Evolutionary conservation across 1,139 yeast species (phyloP).

Genomic region (Taphrina pruni): DNA sequence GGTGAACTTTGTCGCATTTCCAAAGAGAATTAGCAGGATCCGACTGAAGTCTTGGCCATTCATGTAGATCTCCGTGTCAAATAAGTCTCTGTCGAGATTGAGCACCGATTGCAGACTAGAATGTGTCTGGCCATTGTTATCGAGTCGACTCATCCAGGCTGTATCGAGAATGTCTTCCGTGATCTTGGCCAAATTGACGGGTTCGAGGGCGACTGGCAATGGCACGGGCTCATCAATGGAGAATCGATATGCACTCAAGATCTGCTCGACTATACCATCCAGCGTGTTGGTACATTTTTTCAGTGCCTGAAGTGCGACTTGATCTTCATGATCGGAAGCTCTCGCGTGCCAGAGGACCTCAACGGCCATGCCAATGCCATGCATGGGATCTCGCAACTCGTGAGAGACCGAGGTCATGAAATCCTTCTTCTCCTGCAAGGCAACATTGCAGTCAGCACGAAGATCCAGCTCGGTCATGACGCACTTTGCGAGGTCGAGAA

Average conservation of each 20-base stretch:
- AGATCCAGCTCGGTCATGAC: slow-evolving; percentile 25
- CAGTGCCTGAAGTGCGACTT: slow-evolving; percentile 11
- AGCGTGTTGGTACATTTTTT: slow-evolving; percentile 27
- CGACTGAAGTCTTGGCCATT: slow-evolving; percentile 59
- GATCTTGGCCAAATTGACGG: slow-evolving; percentile 9
- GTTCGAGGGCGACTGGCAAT: not conserved
- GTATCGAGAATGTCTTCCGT: slow-evolving; percentile 23
- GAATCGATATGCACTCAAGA: slow-evolving; percentile 7
- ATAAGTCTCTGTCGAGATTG: not conserved
- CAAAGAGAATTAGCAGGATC: slow-evolving; percentile 81
- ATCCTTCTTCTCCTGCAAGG: slow-evolving; percentile 14
- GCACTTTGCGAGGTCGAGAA: slow-evolving; percentile 25
- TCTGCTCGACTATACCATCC: slow-evolving; percentile 22
- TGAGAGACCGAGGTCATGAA: slow-evolving; percentile 36
- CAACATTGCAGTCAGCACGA: slow-evolving; percentile 25
- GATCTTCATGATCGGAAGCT: slow-evolving; percentile 7
- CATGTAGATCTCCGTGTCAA: not conserved
- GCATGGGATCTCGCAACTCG: slow-evolving; percentile 40
- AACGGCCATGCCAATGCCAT: slow-evolving; percentile 25
- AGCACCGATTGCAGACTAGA: not conserved
- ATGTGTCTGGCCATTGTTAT: not conserved
- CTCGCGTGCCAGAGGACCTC: slow-evolving; percentile 24
- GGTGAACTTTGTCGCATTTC: slow-evolving; percentile 86
- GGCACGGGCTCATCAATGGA: not conserved
- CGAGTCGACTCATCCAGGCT: slow-evolving; percentile 20